Evolutionary conservation across 257 asterid genomes (phyloP), one percentile per base, ranked within the genome.

Genomic region (Nicotiana tabacum): DNA sequence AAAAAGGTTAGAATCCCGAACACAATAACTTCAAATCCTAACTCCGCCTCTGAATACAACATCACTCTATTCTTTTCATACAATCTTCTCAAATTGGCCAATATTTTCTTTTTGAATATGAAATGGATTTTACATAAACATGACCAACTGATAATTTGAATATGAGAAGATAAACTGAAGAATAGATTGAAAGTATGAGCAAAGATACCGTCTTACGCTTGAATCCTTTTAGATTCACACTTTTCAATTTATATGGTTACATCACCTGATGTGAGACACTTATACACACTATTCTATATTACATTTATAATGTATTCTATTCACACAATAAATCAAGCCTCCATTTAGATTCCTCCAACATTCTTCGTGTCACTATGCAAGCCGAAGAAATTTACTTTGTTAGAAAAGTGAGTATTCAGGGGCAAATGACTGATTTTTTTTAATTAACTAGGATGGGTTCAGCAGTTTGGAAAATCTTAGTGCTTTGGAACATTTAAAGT

Each of bases 401-500:
- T 35, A 77, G 58, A 33, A 83, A 83, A 78, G 33, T 83, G 83
- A 69, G 74, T 7, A 29, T 55, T 32, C 62, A 35, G 30, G 83
- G 86, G 24, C 58, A 78, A 15, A 55, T 83, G 46, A 24, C 4
- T 3, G 9, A 9, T 15, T 5, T 11, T 35, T 83, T 27, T 60
- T 53, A 21, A 15, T 60, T 13, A 43, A 33, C 77, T 11, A 32
- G 24, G 46, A 43, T 37, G 5, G 58, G 55, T 78, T 78, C 55
- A 53, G 17, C 17, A 16, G 9, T 69, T 51, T 83, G 46, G 43
- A 5, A 4, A 15, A 18, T 18, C 72, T 67, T 6, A 17, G 60
- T 32, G 2, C 37, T 39, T 39, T 83, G 18, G 70, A 68, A 83
- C 79, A 83, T 55, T 61, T 83, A 24, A 78, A 83, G 82, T 58